These are phyloP conservation scores for Calendula officinalis DNA, from an alignment of 129 eudicot species.

Conservation along the genomic window DNA sequence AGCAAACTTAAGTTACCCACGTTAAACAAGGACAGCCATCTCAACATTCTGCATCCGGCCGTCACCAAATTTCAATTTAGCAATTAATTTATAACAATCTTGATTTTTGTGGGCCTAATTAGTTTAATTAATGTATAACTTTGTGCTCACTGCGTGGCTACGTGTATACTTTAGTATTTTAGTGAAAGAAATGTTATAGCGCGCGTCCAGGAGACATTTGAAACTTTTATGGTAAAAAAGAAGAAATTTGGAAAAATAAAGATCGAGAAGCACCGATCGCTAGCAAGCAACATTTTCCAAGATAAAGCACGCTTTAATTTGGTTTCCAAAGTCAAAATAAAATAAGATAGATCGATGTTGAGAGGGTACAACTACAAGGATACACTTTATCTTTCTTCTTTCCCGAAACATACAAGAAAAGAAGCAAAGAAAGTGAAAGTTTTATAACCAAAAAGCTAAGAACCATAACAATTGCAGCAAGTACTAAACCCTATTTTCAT, in stretches of 20 bases:
- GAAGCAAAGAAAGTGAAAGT: slow-evolving; percentile 30
- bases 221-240: slow-evolving; percentile 20
- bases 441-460: slow-evolving; percentile 9
- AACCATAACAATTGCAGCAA: slow-evolving; percentile 12
- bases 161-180: slow-evolving; percentile 4
- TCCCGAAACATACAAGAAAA: slow-evolving; percentile 44
- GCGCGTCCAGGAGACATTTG: slow-evolving; percentile 18
- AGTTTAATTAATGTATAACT: too few species aligned
- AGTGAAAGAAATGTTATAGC: slow-evolving; percentile 10
- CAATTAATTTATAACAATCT: slow-evolving; percentile 10
- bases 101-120: slow-evolving; percentile 10
- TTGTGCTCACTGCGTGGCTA: too few species aligned
- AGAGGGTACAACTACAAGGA: slow-evolving; percentile 40
- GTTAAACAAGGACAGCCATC: neutral
- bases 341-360: slow-evolving; percentile 25
- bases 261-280: slow-evolving; percentile 26
- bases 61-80: slow-evolving; percentile 8
- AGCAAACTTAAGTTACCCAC: neutral
- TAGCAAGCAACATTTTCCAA: slow-evolving; percentile 47
- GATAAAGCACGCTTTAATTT: slow-evolving; percentile 36
- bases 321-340: slow-evolving; percentile 43
- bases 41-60: slow-evolving; percentile 3
- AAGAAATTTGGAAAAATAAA: slow-evolving; percentile 4
- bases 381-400: slow-evolving; percentile 54
- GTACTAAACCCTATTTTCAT: slow-evolving; percentile 21